Conservation (phyloP, 2,329 filamentous ascomycete species). For the Neonectria sp. region DNA sequence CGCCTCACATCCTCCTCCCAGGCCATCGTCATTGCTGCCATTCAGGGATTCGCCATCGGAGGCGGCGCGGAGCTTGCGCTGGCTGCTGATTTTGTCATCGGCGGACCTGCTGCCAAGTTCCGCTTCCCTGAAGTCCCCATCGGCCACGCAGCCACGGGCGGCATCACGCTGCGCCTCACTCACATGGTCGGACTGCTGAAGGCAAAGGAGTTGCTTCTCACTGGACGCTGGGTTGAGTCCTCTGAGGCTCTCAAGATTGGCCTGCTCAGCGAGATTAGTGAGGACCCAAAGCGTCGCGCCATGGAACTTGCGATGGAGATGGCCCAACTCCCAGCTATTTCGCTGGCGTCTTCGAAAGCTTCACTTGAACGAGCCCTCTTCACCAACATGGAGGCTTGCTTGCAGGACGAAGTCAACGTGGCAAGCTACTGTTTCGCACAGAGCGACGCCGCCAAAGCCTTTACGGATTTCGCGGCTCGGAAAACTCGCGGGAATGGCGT, state of each 20-base stretch:
- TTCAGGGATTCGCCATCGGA: conserved; percentile 26
- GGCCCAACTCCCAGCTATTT: conserved; percentile 1
- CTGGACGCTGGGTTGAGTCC: conserved; percentile 14
- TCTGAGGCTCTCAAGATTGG: conserved; percentile 12
- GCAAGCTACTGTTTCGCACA: conserved; percentile 23
- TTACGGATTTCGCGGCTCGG: conserved; percentile 12
- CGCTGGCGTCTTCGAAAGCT: conserved; percentile 13
- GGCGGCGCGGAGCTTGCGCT: conserved; percentile 28
- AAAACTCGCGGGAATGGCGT: neutral
- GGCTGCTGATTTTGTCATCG: conserved; percentile 24
- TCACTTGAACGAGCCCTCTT: conserved; percentile 15
- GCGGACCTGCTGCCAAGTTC: conserved; percentile 17
- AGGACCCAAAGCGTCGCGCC: conserved; percentile 12
- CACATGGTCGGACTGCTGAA: conserved; percentile 23
- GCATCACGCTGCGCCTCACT: conserved; percentile 19
- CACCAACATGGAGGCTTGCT: conserved; percentile 14
- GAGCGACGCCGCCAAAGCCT: conserved; percentile 16
- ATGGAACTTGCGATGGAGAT: conserved; percentile 8
- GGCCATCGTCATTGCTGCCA: conserved; percentile 15
- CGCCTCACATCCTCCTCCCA: conserved; percentile 9
- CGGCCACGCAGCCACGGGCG: conserved; percentile 26
- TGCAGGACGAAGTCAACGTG: conserved; percentile 20
- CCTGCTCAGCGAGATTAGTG: conserved; percentile 15
- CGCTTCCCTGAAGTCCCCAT: conserved; percentile 25
- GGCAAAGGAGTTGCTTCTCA: conserved; percentile 16